Base-by-base conservation (phyloP, 148 eudicot genomes). In the Pouteria glomerata region DNA sequence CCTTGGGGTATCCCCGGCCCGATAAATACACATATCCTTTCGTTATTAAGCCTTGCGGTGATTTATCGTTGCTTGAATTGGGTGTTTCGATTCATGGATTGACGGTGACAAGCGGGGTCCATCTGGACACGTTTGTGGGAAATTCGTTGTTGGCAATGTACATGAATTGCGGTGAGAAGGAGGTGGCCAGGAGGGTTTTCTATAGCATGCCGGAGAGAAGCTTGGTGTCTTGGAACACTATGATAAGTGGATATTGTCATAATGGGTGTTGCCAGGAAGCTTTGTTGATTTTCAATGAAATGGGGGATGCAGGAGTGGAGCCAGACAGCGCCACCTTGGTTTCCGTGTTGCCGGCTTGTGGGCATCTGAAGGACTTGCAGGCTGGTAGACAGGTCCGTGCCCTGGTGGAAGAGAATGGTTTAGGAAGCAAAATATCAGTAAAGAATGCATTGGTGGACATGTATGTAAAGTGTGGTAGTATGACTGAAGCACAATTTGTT, bases 361-460 rank as follows among this genome's bases (percentile, higher is more conserved):
- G 84, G 41, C 64, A 69, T 42, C 55, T 80, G 63, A 81, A 78
- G 73, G 84, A 85, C 74, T 82, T 83, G 44, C 71, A 73, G 18
- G 55, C 50, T 39, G 97, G 93, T 3, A 76, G 66, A 68, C 56
- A 44, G 73, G 79, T 87, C 61, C 89, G 85, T 74, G 42, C 33
- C 14, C 13, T 92, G 78, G 86, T 79, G n/a, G 79, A 77, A 73
- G 83, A 79, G 71, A 73, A 75, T 56, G 82, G 79, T 65, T 67
- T 80, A 13, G 77, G 76, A 35, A 48, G 75, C 62, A 80, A 73
- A 65, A 65, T 83, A 63, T 33, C 70, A 1, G 77, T 82, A 69
- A 77, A 79, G 37, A 89, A 92, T 72, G 91, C 96, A 1, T 70
- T 92, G 71, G 60, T 92, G 68, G 90, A 89, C 76, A 86, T 92